Conservation (phyloP, 768 basidiomycete genomes). For the Udeniomyces megalosporus region DNA sequence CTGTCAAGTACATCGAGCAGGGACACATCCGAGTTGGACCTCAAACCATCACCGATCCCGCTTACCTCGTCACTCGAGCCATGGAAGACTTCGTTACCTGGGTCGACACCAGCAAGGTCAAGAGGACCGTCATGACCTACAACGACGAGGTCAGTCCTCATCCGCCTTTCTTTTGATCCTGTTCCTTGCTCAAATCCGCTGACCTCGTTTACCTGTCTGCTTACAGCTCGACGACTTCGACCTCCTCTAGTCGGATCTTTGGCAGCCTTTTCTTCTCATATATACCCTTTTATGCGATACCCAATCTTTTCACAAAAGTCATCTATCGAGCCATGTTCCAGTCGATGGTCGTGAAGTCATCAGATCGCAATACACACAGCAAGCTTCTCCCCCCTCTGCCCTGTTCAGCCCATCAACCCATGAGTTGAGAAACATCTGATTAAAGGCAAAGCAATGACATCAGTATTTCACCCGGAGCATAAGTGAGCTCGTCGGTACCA, state of each 20-base stretch:
- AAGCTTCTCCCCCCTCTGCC: no score
- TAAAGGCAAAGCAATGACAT: no score
- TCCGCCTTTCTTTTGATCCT: neutral
- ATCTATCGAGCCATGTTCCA: no score
- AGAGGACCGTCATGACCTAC: constrained; percentile 86
- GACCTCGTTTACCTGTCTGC: neutral
- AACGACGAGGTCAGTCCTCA: constrained; percentile 65
- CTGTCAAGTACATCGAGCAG: constrained; percentile 92
- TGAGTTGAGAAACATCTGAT: constrained; percentile 48
- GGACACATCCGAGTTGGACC: constrained; percentile 95
- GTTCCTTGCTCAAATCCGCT: constrained; percentile 1
- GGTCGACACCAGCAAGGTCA: constrained; percentile 95
- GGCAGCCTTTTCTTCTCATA: no score
- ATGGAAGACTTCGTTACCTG: constrained; percentile 99
- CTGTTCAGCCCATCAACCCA: no score
- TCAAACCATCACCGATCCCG: constrained; percentile 88
- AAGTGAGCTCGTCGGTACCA: no score
- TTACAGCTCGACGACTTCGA: constrained; percentile 85
- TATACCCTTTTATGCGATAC: no score
- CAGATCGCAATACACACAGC: no score
- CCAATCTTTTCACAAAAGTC: no score
- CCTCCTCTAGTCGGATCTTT: constrained; percentile 38
- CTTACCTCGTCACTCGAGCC: constrained; percentile 85
- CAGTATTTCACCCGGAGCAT: no score
- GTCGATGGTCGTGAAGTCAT: no score